These are phyloP conservation scores for Rhododendron ferrugineum DNA, from an alignment of 148 eudicot genomes.

Conservation along the genomic window DNA sequence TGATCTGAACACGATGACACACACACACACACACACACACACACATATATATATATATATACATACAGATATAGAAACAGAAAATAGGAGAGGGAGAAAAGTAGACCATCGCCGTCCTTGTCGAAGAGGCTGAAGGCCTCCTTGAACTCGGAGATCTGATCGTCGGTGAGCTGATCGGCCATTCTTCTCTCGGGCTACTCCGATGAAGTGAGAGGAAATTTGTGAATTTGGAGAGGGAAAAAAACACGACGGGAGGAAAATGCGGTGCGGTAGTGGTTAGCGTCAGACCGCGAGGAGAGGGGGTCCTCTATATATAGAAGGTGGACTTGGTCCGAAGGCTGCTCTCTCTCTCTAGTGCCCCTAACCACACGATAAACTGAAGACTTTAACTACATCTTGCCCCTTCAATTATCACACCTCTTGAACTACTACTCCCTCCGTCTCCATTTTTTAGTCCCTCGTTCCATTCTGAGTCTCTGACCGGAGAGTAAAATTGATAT, in stretches of 20 bases:
- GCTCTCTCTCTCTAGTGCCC: neutral
- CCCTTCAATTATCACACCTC: too few species aligned
- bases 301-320: neutral
- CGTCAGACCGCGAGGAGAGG: neutral
- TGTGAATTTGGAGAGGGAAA: neutral
- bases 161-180: conserved; percentile 17
- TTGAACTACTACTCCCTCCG: too few species aligned
- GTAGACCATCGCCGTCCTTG: conserved; percentile 6
- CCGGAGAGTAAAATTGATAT: too few species aligned
- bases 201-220: neutral
- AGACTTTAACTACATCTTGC: too few species aligned
- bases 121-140: conserved; percentile 11
- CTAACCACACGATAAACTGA: neutral
- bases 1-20: neutral
- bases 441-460: too few species aligned
- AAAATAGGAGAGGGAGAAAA: neutral
- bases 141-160: conserved; percentile 14
- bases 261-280: neutral
- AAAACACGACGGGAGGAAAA: neutral
- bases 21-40: neutral
- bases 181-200: neutral
- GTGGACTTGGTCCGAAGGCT: neutral
- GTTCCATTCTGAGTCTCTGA: too few species aligned
- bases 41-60: too few species aligned
- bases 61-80: neutral